Base-by-base conservation (phyloP, 352 stramenopile genomes). In the Globisporangium perplexum region DNA sequence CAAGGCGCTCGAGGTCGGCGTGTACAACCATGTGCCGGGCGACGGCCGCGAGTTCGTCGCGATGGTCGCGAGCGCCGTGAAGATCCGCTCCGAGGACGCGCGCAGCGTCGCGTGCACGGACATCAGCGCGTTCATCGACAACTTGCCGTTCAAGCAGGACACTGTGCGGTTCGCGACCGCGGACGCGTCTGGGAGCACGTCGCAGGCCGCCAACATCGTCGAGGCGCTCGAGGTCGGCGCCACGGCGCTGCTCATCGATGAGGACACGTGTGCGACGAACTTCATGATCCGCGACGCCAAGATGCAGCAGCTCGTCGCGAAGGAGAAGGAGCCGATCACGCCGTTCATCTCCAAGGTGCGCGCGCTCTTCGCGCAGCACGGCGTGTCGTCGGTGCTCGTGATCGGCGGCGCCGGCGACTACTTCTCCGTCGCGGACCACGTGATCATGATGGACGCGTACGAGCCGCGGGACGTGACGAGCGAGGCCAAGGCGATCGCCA, bases 201-300 rank as follows among this genome's bases (percentile, higher is more conserved):
- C 91, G 23, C 95, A 99, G 64, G 96, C 96, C 6, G 88, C 93
- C 8, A 98, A 97, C 65, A 98, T 99, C 65, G 74, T 98, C 22
- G 96, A 99, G 61, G 86, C 88, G 17, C 71, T 96, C 11, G 87
- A 95, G 63, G 75, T 96, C 42, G 95, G 95, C 46, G 83, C 93
- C 1, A 92, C 91, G 20, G 96, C 86, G 36, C 67, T 98, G 30
- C 70, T 99, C 7, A 90, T 99, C 36, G 96, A 99, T 60, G 96
- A 99, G 68, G 96, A 99, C 72, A 97, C 97, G 2, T 98, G 88
- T 59, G 96, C 96, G 4, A 98, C 95, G 23, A 98, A 98, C 65
- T 98, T 98, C 56, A 99, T 99, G 96, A 98, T 98, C 50, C 83
- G 96, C 24, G 96, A 99, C 69, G 85, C 89, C 64, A 97, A 98